Conservation (phyloP, 2,329 filamentous ascomycete species). For the Fusarium graminum region DNA sequence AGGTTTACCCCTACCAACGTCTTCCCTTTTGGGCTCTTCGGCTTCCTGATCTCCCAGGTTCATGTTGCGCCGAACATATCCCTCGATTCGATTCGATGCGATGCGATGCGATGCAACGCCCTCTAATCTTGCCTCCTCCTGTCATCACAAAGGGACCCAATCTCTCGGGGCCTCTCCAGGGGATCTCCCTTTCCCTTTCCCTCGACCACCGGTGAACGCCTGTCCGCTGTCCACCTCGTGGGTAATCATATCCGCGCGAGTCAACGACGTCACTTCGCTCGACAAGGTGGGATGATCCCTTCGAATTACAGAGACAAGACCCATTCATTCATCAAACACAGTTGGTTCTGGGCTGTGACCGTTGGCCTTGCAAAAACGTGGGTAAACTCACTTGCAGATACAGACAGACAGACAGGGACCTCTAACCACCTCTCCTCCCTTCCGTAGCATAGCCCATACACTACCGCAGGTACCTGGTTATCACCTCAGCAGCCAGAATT, state of each 20-base stretch:
- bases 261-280: conserved; percentile 40
- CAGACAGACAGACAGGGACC: conserved; percentile 7
- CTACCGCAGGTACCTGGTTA: conserved; percentile 4
- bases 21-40: conserved; percentile 16
- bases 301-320: conserved; percentile 14
- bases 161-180: conserved; percentile 21
- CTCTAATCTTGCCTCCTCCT: conserved; percentile 10
- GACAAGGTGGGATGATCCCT: conserved; percentile 20
- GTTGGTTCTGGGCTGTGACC: not conserved
- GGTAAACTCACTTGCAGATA: not conserved
- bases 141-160: conserved; percentile 28
- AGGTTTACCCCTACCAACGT: conserved; percentile 40
- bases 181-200: conserved; percentile 11
- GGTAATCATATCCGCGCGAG: conserved; percentile 7
- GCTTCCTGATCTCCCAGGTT: conserved; percentile 16
- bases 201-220: too few species aligned
- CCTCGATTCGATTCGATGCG: not conserved
- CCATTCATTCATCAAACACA: conserved; percentile 19
- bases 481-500: conserved; percentile 21
- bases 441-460: not conserved
- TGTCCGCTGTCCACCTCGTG: not conserved
- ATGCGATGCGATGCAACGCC: not conserved
- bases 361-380: not conserved
- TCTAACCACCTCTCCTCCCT: conserved; percentile 2
- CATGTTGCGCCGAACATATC: conserved; percentile 23